Evolutionary conservation across 192 early-diverging fungal genomes (phyloP).

Genomic region (Gigaspora rosea): DNA sequence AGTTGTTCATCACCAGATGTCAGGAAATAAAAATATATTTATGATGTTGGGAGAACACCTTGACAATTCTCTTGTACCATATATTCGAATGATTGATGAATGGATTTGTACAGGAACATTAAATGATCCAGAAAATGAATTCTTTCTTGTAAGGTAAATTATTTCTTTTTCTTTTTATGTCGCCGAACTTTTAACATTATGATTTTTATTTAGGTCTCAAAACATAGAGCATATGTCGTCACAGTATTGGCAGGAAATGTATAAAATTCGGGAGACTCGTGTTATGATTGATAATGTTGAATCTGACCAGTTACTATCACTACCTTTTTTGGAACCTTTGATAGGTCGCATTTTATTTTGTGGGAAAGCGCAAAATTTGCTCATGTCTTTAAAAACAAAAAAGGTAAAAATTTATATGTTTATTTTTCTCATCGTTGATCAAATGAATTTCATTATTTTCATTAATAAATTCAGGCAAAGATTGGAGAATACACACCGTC

Average conservation of each 20-base stretch:
- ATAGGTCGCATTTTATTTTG: constrained; percentile 29
- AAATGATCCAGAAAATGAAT: constrained; percentile 39
- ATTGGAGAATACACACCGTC: neutral
- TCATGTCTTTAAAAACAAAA: constrained; percentile 15
- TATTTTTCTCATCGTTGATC: neutral
- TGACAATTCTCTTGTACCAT: constrained; percentile 29
- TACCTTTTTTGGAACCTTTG: constrained; percentile 29
- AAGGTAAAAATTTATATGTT: constrained; percentile 17
- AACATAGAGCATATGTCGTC: neutral
- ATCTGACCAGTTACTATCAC: neutral
- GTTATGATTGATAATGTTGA: neutral
- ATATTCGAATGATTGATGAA: constrained; percentile 43
- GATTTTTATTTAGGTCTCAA: neutral
- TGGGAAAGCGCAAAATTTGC: constrained; percentile 37
- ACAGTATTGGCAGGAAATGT: constrained; percentile 39
- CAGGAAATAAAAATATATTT: constrained; percentile 12
- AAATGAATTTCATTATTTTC: neutral
- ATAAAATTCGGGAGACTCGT: constrained; percentile 17
- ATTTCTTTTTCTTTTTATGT: neutral
- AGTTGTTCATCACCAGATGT: constrained; percentile 4
- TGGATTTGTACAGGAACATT: constrained; percentile 43
- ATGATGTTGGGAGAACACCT: constrained; percentile 27
- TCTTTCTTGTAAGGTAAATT: constrained; percentile 36
- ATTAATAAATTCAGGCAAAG: neutral
- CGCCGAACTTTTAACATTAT: neutral